A percentile compares a stretch with the other conserved stretches of the same genome.
Conservation (phyloP, 768 basidiomycete species). For the Lentinus brumalis region DNA sequence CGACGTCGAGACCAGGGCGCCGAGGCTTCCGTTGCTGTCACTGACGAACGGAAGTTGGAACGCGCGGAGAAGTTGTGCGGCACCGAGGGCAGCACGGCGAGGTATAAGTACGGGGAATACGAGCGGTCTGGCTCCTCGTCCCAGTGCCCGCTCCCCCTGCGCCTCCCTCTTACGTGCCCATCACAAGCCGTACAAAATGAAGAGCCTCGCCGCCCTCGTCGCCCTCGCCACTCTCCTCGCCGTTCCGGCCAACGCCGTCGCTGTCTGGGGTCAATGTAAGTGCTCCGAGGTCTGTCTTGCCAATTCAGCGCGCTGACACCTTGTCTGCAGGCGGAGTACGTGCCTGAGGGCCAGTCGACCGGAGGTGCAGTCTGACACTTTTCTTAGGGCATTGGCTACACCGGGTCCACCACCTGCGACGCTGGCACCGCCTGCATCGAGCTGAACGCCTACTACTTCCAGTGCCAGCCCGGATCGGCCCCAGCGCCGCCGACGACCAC, state of each 20-base stretch:
- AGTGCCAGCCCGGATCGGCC: slow-evolving; percentile 33
- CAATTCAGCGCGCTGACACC: background rate
- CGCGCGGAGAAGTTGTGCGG: background rate
- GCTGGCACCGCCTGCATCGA: slow-evolving; percentile 36
- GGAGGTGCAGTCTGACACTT: background rate
- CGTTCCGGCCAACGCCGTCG: slow-evolving; percentile 28
- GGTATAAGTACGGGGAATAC: background rate
- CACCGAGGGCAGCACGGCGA: background rate
- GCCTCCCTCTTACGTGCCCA: background rate
- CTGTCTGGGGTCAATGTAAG: slow-evolving; percentile 41
- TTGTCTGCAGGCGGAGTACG: slow-evolving; percentile 29
- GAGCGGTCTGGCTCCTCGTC: background rate
- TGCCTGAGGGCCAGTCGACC: background rate
- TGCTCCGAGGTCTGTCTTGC: slow-evolving; percentile 4
- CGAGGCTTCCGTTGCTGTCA: background rate
- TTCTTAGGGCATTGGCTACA: slow-evolving; percentile 31
- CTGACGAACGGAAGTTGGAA: background rate
- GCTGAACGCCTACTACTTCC: slow-evolving; percentile 36
- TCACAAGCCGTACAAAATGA: slow-evolving; percentile 17
- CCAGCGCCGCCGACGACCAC: slow-evolving; percentile 5
- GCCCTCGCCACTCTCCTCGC: slow-evolving; percentile 22
- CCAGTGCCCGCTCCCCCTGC: background rate
- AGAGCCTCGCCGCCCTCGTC: slow-evolving; percentile 27
- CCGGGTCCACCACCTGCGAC: slow-evolving; percentile 38
- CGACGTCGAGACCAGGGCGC: background rate